phyloP scores from a whole-genome alignment of 2,329 filamentous ascomycete genomes.

The Albophoma yamanashiensis region DNA sequence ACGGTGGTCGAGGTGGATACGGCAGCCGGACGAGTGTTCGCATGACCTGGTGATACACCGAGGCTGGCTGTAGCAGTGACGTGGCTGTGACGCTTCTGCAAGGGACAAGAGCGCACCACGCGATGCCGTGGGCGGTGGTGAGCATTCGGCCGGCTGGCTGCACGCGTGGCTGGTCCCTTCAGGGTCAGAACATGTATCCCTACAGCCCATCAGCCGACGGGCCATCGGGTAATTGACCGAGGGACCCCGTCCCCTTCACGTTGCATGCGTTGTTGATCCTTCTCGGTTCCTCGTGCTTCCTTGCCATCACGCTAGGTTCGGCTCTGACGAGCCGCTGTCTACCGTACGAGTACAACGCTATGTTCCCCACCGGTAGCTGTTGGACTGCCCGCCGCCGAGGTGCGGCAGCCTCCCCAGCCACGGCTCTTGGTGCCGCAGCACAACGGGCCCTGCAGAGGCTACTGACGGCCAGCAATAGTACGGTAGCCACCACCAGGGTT shows the following conservation, averaged over 20 bases:
- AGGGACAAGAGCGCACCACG: not conserved
- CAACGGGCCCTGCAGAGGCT: not conserved
- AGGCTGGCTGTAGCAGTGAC: not conserved
- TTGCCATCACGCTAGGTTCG: no score
- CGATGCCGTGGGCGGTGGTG: not conserved
- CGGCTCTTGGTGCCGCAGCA: not conserved
- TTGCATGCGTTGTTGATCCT: no score
- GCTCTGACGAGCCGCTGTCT: no score
- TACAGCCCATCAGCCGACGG: not conserved
- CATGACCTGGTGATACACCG: not conserved
- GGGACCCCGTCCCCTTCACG: not conserved
- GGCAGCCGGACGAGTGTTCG: not conserved
- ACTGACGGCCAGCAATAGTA: not conserved
- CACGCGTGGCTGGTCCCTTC: no score
- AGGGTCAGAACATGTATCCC: not conserved
- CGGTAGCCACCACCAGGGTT: no score
- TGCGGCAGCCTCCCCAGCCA: no score
- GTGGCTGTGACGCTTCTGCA: not conserved
- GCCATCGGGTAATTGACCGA: not conserved
- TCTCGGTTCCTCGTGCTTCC: no score
- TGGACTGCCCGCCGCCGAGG: no score
- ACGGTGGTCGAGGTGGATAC: not conserved
- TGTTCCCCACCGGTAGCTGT: no score
- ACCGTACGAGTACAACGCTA: no score
- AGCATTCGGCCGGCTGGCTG: not conserved